Evolutionary conservation across 2,329 filamentous ascomycete genomes (phyloP), one percentile per base, ranked within the genome.

Genomic region (Passalora sequoiae): DNA sequence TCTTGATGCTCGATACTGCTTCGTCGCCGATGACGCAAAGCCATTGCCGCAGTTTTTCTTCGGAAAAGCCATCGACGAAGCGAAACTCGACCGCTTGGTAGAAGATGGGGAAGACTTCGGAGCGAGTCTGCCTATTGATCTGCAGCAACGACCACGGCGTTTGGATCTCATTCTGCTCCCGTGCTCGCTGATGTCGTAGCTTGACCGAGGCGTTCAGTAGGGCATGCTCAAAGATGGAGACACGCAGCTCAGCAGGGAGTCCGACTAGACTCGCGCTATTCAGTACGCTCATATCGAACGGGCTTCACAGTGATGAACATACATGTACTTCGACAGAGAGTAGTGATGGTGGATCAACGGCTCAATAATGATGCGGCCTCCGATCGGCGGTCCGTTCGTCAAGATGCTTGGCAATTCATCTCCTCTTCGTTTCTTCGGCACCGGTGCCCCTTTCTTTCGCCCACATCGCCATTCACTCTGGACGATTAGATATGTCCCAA

Each of bases 181-280:
- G 15, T 7, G 21, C 5, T 20, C 8, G 17, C 12, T 16, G 24
- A 31, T 30, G 16, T 6, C 21, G 19, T 3, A 43, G 22, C 15
- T 38, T 17, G 25, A 31, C 13, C 12, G 9, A 15, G 10, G 12
- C 21, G 9, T n/a, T 17, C 4, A 25, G 19, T 12, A 43, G 40
- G n/a, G 32, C 32, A 7, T 16, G 24, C 25, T 43, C 40, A 21
- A 43, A 42, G 20, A 42, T 36, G 28, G 16, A 9, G 10, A 43
- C 19, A 21, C 40, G 40, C 13, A 43, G 40, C 22, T 43, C 40
- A 1, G 24, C 12, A 6, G 40, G 40, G 3, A 43, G 21, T 4
- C 40, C 40, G 10, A 40, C 12, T 9, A 40, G 28, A 17, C 38
- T 32, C 3, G 38, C 38, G 4, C 38, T 6, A 12, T 7, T 3